These are phyloP conservation scores for Kodamaea fukazawae DNA, from an alignment of 805 yeast species.

Conservation along the genomic window DNA sequence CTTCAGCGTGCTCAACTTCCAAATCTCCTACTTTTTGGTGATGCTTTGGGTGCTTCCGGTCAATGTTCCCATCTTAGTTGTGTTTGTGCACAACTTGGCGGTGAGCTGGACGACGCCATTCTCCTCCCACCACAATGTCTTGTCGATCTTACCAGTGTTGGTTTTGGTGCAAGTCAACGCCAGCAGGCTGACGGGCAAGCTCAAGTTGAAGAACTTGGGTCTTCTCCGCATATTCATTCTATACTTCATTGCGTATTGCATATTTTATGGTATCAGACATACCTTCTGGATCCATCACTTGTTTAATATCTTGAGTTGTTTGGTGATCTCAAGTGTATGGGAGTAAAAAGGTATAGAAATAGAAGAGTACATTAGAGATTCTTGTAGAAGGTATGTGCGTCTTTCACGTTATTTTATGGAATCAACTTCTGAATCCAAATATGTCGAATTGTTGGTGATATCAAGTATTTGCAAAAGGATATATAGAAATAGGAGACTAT, in stretches of 20 bases:
- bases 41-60: slow-evolving; percentile 80
- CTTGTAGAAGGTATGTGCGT: not conserved
- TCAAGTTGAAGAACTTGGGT: slow-evolving; percentile 6
- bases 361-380: not conserved
- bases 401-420: no score
- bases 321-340: slow-evolving; percentile 34
- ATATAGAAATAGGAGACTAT: no score
- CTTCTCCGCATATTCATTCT: slow-evolving; percentile 22
- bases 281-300: slow-evolving; percentile 83
- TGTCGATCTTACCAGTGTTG: slow-evolving; percentile 74
- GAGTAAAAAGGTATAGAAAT: slow-evolving; percentile 5
- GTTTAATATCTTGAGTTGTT: slow-evolving; percentile 60
- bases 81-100: slow-evolving; percentile 75
- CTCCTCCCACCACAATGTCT: slow-evolving; percentile 78
- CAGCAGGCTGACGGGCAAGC: slow-evolving; percentile 25
- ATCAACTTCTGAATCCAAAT: no score
- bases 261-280: slow-evolving; percentile 75
- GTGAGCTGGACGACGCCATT: slow-evolving; percentile 82
- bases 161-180: slow-evolving; percentile 54
- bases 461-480: no score
- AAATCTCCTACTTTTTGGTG: slow-evolving; percentile 58
- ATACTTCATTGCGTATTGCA: slow-evolving; percentile 58
- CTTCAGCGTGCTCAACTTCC: slow-evolving; percentile 51
- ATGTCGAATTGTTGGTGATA: no score
- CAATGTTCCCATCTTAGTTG: slow-evolving; percentile 73